Evolutionary conservation across 768 basidiomycete species (phyloP).

Genomic region (Mycena indigotica): DNA sequence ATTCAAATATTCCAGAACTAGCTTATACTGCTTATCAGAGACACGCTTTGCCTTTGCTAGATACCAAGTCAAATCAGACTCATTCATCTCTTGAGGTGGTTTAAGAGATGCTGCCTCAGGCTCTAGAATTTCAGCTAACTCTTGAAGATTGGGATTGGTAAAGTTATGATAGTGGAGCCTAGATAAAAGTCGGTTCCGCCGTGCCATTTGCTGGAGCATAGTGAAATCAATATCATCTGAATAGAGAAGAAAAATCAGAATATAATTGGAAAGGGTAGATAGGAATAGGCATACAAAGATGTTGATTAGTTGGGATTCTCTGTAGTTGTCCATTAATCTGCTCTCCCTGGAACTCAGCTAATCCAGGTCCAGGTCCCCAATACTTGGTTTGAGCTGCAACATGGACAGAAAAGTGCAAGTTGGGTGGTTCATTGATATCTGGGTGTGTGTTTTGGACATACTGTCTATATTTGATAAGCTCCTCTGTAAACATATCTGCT

Average conservation of each 20-base stretch:
- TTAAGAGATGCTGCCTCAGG: not conserved
- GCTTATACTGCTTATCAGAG: not conserved
- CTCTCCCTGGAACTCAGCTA: conserved; percentile 24
- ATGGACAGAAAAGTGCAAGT: conserved; percentile 22
- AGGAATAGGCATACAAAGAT: conserved; percentile 1
- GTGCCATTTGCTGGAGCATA: conserved; percentile 7
- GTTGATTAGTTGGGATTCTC: conserved; percentile 12
- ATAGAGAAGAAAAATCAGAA: not conserved
- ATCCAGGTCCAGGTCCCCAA: conserved; percentile 20
- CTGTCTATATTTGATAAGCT: conserved; percentile 9
- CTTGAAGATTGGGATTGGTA: not conserved
- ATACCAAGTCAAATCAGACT: not conserved
- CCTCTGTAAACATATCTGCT: conserved; percentile 7
- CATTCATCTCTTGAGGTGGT: not conserved
- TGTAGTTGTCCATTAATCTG: conserved; percentile 12
- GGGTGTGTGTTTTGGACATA: conserved; percentile 4
- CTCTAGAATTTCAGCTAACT: not conserved
- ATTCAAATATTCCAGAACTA: not conserved
- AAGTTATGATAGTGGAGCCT: not conserved
- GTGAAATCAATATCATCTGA: conserved; percentile 13
- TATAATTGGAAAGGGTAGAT: not conserved
- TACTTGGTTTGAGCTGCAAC: conserved; percentile 2
- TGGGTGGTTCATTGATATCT: not conserved
- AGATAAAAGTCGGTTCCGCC: not conserved
- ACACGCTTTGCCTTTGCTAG: not conserved